Conservation (phyloP, 225 moss, liverwort and hornwort genomes). For the Anthoceros angustus region DNA sequence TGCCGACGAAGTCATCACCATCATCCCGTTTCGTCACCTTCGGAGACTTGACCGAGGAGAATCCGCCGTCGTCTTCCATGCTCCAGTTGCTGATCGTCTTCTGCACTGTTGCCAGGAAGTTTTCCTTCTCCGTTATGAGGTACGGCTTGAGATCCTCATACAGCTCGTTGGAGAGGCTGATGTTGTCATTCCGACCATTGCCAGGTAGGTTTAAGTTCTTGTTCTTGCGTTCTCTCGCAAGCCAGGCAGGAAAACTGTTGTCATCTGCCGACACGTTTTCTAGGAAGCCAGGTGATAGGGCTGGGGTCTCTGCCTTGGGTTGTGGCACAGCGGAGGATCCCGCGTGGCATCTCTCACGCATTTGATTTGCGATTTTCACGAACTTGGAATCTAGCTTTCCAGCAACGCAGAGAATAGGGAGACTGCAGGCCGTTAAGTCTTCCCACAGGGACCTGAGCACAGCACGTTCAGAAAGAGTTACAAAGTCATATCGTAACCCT, state of each 20-base stretch:
- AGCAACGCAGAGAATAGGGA: constrained; percentile 47
- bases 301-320: neutral
- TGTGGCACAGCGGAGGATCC: neutral
- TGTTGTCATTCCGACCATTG: neutral
- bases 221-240: neutral
- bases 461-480: neutral
- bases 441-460: constrained; percentile 58
- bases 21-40: constrained; percentile 23
- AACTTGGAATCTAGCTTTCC: constrained; percentile 75
- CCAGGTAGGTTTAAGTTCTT: neutral
- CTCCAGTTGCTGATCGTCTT: constrained; percentile 21
- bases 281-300: constrained; percentile 27
- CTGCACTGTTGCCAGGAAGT: constrained; percentile 1
- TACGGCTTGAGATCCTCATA: constrained; percentile 4
- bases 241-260: neutral
- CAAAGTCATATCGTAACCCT: neutral
- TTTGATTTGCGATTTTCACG: constrained; percentile 42
- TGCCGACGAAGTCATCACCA: neutral
- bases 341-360: constrained; percentile 13
- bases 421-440: constrained; percentile 24
- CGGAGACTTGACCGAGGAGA: constrained; percentile 22
- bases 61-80: constrained; percentile 27
- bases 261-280: neutral
- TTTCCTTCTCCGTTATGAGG: constrained; percentile 6
- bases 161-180: neutral